Base-by-base conservation (phyloP, 2,329 filamentous ascomycete species). In the Trichoderma sp. region DNA sequence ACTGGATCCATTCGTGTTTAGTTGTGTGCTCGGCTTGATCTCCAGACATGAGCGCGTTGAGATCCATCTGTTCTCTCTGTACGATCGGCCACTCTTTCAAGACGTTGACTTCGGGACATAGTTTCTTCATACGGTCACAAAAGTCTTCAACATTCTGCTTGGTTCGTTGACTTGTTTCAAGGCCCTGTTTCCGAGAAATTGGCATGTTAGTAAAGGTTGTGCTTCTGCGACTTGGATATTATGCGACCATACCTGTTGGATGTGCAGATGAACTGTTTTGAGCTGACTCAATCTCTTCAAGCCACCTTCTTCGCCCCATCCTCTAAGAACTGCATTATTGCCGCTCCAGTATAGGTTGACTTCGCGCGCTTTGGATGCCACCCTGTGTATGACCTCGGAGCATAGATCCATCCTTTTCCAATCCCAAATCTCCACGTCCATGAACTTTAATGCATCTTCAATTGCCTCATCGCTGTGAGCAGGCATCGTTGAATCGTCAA, bases 281-380 rank as follows among this genome's bases (percentile, higher is more conserved):
- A 78, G 60, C 32, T 76, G 69, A 30, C 66, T 67, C 5, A 78
- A 61, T 49, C 68, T 71, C 59, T 69, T 65, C 63, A 75, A 68
- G 2, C 77, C 77, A 2, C 72, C 74, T 1, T 68, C 59, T 8
- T 75, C 76, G 28, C 74, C 74, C 78, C 78, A 79, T 0, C 73
- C 75, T 18, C 74, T 69, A 8, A 80, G 70, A 7, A 79, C 74
- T 4, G 77, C 74, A 58, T 77, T 77, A 65, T 77, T 79, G 4
- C 78, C 77, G 58, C 74, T 75, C 74, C 74, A 79, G 43, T 76
- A 76, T 0, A 80, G 70, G 8, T 74, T 66, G 5, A 79, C 68
- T 4, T 61, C 68, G 26, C 66, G 59, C 8, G 65, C 66, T 59
- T 65, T 69, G 13, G 69, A 65, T 11, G 69, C 60, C 18, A 68